Evolutionary conservation across 2,329 filamentous ascomycete species (phyloP).

Genomic region (Cladosporium oxysporum): DNA sequence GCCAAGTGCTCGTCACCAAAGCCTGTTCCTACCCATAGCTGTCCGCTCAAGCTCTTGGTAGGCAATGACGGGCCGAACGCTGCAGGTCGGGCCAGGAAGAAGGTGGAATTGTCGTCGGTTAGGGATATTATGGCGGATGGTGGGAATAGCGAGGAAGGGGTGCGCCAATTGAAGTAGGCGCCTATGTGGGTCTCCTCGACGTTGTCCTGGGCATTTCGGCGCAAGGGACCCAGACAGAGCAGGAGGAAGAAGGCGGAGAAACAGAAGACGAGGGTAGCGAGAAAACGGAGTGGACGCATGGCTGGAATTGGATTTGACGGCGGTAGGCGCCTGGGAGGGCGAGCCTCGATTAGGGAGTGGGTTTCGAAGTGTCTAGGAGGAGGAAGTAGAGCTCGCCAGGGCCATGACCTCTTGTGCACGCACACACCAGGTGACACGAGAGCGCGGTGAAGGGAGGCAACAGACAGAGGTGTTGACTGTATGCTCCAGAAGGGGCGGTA

Average conservation of each 20-base stretch:
- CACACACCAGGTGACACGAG: background rate
- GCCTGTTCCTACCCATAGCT: constrained; percentile 89
- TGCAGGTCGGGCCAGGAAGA: constrained; percentile 89
- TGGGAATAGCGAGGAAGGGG: constrained; percentile 82
- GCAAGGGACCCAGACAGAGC: constrained; percentile 41
- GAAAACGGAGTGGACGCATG: constrained; percentile 45
- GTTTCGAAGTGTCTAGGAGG: constrained; percentile 9
- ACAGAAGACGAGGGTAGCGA: constrained; percentile 47
- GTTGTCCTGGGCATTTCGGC: constrained; percentile 23
- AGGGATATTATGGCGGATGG: constrained; percentile 94
- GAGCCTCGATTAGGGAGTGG: constrained; percentile 2
- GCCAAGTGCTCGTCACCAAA: constrained; percentile 76
- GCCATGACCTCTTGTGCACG: constrained; percentile 15
- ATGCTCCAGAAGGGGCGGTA: background rate
- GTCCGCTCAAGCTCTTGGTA: constrained; percentile 75
- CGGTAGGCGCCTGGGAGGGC: background rate
- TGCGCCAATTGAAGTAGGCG: constrained; percentile 52
- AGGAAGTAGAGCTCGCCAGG: constrained; percentile 1
- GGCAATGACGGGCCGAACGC: constrained; percentile 86
- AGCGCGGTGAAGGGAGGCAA: background rate
- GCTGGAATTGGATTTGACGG: constrained; percentile 20
- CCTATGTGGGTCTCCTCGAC: constrained; percentile 39
- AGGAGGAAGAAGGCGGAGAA: constrained; percentile 47
- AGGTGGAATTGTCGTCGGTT: constrained; percentile 96
- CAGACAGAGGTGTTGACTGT: background rate